Evolutionary conservation across 1,284 basidiomycete genomes (phyloP), one percentile per base, ranked within the genome.

Genomic region (Cryptococcus sp.): DNA sequence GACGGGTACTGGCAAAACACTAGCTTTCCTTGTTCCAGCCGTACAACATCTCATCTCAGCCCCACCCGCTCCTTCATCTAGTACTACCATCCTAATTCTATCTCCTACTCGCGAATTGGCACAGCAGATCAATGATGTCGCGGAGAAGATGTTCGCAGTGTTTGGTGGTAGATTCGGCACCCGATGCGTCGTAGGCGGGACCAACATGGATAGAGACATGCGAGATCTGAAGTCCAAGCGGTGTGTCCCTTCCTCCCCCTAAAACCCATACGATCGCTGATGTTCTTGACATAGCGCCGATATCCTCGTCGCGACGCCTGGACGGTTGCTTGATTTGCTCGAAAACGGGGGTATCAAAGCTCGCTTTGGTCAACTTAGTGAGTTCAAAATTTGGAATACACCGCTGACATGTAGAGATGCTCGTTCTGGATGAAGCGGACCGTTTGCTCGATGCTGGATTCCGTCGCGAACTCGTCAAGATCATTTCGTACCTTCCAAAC

Each of bases 1-100:
- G 65, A 83, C 81, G 0, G 82, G 82, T 22, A 82, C 82, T 1
- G 82, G 82, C 49, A 83, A 83, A 68, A 83, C 82, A 11, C 66
- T 83, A 17, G 82, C 80, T 20, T 83, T 83, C 73, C 75, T 83
- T 52, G 69, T 83, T 8, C 82, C 82, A 3, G 70, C 80, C 7
- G 73, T 82, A 45, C 77, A 81, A 61, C 68, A 67, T 15, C 65
- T 82, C 29, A 63, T 78, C 57, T 54, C 64, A 16, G 53, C 65
- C 13, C 60, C 60, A 11, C 52, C 66, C 6, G 60, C 66, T 5
- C 51, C 62, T 37, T 63, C 45, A 43, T 5, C 19, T 1, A 46
- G 54, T 25, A 77, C 76, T n/a, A 69, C 68, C 16, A 65, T 75
- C 29, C 70, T 82, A 3, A 73, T 81, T 46, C 67, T 82, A 44